Evolutionary conservation across 2,329 filamentous ascomycete species (phyloP), one percentile per base, ranked within the genome.

Genomic region (Pyrenophora seminiperda): DNA sequence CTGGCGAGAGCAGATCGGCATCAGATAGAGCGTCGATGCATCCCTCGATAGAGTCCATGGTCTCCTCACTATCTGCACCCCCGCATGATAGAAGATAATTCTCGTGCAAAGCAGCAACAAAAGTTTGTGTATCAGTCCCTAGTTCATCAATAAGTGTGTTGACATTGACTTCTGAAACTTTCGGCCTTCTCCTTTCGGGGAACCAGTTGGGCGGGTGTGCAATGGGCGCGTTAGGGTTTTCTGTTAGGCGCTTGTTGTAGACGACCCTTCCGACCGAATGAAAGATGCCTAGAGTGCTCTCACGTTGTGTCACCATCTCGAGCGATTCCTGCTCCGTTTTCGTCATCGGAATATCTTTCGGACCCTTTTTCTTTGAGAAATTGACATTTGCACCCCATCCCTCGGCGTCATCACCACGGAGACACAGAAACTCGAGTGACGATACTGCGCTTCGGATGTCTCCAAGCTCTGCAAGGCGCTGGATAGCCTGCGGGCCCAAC

Each of bases 211-310:
- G 77, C 11, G 79, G 78, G 41, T 79, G 77, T 6, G 71, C 63
- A 31, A 72, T 53, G 3, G 74, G 60, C 11, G 44, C 34, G 15
- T 46, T 51, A 36, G 67, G 63, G 36, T 71, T 61, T 10, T 79
- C 73, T 3, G 72, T 69, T 20, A 88, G 82, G 37, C 94, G 83
- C 71, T 97, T 99, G 76, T 99, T 99, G 76, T 97, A 96, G 1
- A 97, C 87, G 2, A 99, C 90, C 69, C 94, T 97, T 3, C 93
- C 94, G 10, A 97, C 89, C 0, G 94, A 91, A 71, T 99, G 94
- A 67, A 99, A 99, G 41, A 99, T 91, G 1, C 93, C 94, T 2
- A 99, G 78, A 56, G 88, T 96, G 13, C 89, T 87, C 75, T 97
- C 94, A 47, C 94, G 84, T 65, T 92, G 90, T 1, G 89, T 91